Percentiles rank a stretch among this genome's conserved stretches.
Evolutionary conservation across 2,329 filamentous ascomycete genomes (phyloP).

Genomic region (Neonectria ditissima): DNA sequence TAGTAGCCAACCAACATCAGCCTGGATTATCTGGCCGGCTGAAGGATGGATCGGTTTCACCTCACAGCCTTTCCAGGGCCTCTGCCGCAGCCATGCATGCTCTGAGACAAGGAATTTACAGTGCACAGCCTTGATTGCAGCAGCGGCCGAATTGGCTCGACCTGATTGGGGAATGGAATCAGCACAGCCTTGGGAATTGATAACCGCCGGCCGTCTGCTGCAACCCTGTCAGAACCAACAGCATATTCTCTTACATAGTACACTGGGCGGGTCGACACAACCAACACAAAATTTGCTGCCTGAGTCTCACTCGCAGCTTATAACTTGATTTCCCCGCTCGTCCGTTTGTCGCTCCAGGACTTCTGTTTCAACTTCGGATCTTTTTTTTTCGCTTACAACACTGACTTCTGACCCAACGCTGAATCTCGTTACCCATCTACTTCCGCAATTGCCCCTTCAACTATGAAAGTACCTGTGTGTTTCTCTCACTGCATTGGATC

Average conservation of each 20-base stretch:
- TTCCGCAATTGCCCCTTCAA: background rate
- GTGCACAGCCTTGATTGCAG: background rate
- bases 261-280: background rate
- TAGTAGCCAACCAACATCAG: background rate
- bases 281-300: background rate
- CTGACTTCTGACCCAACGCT: background rate
- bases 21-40: background rate
- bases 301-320: background rate
- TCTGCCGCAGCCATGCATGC: conserved; percentile 5
- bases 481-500: background rate
- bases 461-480: background rate
- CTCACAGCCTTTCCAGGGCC: background rate
- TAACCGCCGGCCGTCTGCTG: background rate
- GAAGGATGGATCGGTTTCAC: background rate
- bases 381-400: background rate
- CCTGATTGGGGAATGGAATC: background rate
- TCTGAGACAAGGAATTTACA: background rate
- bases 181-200: background rate
- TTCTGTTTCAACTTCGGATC: background rate
- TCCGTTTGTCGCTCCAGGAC: background rate
- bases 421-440: background rate
- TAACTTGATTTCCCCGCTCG: background rate
- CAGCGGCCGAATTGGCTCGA: too few species aligned
- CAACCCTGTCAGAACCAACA: background rate
- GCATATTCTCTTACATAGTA: background rate